A percentile compares a stretch with the other conserved stretches of the same genome.
Evolutionary conservation across 208 protist genomes (phyloP).

Genomic region (Phytomonas sp.): DNA sequence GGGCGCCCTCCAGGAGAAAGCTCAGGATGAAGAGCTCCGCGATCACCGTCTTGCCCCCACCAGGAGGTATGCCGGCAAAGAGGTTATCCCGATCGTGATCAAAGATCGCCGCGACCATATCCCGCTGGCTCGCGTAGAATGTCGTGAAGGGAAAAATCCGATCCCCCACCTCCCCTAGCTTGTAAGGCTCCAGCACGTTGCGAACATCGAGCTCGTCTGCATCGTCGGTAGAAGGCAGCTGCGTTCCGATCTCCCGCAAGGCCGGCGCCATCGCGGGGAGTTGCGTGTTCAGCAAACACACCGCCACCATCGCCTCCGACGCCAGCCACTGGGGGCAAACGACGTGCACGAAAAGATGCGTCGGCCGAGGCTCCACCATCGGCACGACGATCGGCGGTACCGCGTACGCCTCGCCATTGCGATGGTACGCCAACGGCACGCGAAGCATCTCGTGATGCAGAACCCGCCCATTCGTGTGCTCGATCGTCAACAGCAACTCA

Average conservation of each 20-base stretch:
- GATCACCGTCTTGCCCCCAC: conserved; percentile 92
- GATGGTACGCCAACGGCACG: conserved; percentile 67
- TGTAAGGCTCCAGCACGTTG: conserved; percentile 60
- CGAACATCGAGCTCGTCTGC: conserved; percentile 60
- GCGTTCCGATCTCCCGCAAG: conserved; percentile 59
- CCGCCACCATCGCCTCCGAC: conserved; percentile 42
- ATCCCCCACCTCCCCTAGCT: conserved; percentile 66
- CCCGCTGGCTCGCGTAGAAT: conserved; percentile 95
- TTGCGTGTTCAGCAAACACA: conserved; percentile 94
- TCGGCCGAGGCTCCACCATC: conserved; percentile 94
- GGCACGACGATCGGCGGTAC: conserved; percentile 93
- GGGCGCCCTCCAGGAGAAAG: conserved; percentile 57
- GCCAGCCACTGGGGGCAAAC: conserved; percentile 89
- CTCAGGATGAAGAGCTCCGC: conserved; percentile 83
- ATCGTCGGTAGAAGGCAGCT: conserved; percentile 43
- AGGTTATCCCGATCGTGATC: conserved; percentile 92
- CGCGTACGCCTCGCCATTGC: conserved; percentile 65
- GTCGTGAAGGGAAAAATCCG: conserved; percentile 87
- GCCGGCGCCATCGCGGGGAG: conserved; percentile 72
- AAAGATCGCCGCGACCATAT: conserved; percentile 89
- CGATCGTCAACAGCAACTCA: conserved; percentile 94
- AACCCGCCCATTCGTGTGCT: conserved; percentile 94
- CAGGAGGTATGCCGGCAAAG: conserved; percentile 93
- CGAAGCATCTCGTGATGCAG: conserved; percentile 96
- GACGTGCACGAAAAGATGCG: conserved; percentile 92